phyloP scores from a whole-genome alignment of 2,329 filamentous ascomycete genomes.

The Neurospora sp. region DNA sequence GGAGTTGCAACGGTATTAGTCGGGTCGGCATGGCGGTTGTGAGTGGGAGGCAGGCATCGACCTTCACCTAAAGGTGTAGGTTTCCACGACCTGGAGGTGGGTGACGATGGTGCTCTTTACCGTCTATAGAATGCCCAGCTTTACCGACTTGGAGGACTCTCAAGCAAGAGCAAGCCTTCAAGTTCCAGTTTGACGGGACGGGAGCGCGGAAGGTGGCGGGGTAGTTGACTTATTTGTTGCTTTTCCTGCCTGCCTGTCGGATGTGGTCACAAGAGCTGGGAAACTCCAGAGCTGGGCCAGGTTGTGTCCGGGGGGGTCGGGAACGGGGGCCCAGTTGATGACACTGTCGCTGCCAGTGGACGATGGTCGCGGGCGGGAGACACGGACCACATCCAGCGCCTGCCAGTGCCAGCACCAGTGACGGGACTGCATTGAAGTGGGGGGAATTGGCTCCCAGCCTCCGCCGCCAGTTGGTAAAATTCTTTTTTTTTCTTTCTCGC shows the following conservation, averaged over 20 bases:
- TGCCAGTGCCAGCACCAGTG: not conserved
- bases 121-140: not conserved
- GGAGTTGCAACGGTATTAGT: constrained; percentile 44
- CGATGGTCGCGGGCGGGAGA: not conserved
- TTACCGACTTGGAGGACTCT: not conserved
- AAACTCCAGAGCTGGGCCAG: not conserved
- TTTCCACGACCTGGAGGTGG: not conserved
- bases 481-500: not conserved
- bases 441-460: not conserved
- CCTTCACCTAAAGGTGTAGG: not conserved
- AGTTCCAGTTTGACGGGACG: not conserved
- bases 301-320: not conserved
- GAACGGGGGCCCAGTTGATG: not conserved
- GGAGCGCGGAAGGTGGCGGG: not conserved
- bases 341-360: not conserved
- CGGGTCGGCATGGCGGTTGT: constrained; percentile 32
- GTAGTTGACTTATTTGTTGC: not conserved
- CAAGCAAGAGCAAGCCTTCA: not conserved
- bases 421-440: not conserved
- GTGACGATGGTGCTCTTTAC: not conserved
- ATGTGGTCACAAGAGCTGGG: not conserved
- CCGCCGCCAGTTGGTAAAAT: not conserved
- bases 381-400: not conserved
- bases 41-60: not conserved
- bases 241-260: not conserved